Evolutionary conservation across 148 eudicot genomes (phyloP).

Genomic region (Silene conica): DNA sequence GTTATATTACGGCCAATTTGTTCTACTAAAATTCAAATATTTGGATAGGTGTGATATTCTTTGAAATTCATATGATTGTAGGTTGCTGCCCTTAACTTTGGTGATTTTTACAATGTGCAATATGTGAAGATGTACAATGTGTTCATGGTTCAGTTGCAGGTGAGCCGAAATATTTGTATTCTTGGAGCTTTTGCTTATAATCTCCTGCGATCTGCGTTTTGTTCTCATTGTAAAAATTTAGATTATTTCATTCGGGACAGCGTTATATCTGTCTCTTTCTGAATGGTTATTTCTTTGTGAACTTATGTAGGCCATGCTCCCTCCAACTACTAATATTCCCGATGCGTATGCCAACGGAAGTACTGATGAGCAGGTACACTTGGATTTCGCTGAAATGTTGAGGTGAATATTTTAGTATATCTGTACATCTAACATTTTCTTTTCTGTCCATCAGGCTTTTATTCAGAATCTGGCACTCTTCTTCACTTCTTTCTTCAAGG

Average conservation of each 20-base stretch:
- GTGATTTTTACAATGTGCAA: constrained; percentile 78
- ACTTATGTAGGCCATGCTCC: constrained; percentile 56
- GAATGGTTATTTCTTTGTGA: constrained; percentile 1
- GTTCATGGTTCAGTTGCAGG: constrained; percentile 93
- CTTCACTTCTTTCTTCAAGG: constrained; percentile 92
- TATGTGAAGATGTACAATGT: constrained; percentile 73
- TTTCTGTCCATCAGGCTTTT: constrained; percentile 62
- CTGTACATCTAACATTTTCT: constrained; percentile 10
- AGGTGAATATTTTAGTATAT: not conserved
- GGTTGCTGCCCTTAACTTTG: constrained; percentile 89
- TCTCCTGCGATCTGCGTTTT: not conserved
- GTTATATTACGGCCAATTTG: not conserved
- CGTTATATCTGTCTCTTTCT: not conserved
- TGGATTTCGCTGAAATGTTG: not conserved
- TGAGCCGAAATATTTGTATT: constrained; percentile 16
- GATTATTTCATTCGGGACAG: not conserved
- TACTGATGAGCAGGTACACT: constrained; percentile 79
- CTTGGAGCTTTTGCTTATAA: not conserved
- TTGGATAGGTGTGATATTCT: not conserved
- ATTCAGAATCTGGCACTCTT: constrained; percentile 94
- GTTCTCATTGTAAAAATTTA: not conserved
- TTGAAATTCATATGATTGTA: constrained; percentile 27
- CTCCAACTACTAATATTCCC: constrained; percentile 59
- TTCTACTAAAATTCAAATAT: not conserved
- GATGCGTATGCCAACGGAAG: constrained; percentile 85